These are phyloP conservation scores for Diplosphaera chodatii DNA, from an alignment of 139 green algal genomes.

Conservation along the genomic window DNA sequence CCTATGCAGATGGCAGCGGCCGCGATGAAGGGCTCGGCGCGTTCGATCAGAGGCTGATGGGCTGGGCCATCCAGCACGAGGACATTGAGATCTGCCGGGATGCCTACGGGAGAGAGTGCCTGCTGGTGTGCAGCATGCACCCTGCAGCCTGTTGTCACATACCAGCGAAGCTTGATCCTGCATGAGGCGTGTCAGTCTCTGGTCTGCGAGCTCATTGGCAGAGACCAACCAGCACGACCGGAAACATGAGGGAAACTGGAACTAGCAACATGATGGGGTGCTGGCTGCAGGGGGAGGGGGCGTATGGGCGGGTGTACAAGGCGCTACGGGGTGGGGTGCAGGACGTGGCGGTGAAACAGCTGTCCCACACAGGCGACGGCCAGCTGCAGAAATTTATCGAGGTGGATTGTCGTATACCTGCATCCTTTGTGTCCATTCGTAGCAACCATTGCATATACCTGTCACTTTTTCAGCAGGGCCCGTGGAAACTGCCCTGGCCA, in stretches of 20 bases:
- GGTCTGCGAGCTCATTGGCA: neutral
- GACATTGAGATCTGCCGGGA: constrained; percentile 20
- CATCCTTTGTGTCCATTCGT: too few species aligned
- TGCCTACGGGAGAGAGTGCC: constrained; percentile 15
- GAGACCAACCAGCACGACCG: too few species aligned
- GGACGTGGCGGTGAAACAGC: neutral
- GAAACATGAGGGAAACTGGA: too few species aligned
- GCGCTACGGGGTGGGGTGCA: neutral
- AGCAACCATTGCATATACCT: too few species aligned
- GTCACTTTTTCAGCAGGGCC: too few species aligned
- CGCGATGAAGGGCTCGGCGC: neutral
- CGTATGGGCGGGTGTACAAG: neutral
- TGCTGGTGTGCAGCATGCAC: constrained; percentile 11
- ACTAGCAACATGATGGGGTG: too few species aligned
- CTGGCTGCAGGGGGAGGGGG: too few species aligned
- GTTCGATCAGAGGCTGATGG: neutral
- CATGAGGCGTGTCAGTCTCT: too few species aligned
- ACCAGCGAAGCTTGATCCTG: too few species aligned
- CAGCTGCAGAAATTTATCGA: neutral
- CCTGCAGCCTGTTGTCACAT: too few species aligned
- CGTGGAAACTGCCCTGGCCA: too few species aligned
- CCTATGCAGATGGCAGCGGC: neutral
- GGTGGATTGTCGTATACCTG: too few species aligned
- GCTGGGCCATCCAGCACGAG: neutral
- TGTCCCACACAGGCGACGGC: neutral